A percentile compares a stretch with the other conserved stretches of the same genome.
These are phyloP conservation scores for Cutaneotrichosporon arboriforme DNA, from an alignment of 1,284 basidiomycete species.

Conservation along the genomic window DNA sequence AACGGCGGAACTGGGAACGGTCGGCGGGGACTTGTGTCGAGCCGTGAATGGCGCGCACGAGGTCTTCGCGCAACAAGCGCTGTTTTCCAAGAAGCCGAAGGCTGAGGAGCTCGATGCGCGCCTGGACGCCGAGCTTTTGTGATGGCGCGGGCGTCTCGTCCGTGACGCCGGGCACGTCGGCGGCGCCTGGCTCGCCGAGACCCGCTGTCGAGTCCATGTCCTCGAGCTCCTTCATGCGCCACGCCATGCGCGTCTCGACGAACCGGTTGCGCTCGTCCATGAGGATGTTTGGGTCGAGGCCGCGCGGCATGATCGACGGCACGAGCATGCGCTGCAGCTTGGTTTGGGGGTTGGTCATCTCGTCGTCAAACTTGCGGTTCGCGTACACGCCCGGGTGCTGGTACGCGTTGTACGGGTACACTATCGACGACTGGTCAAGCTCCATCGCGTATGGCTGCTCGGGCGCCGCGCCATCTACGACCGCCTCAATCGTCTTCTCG, in stretches of 20 bases:
- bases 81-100: conserved; percentile 90
- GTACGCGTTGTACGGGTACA: conserved; percentile 97
- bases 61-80: conserved; percentile 72
- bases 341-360: conserved; percentile 41
- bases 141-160: conserved; percentile 50
- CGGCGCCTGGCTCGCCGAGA: conserved; percentile 60
- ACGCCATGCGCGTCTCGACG: conserved; percentile 81
- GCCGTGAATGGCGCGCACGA: conserved; percentile 81
- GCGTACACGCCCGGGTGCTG: conserved; percentile 68
- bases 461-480: conserved; percentile 42
- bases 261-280: conserved; percentile 87
- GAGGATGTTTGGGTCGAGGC: conserved; percentile 85
- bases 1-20: conserved; percentile 82
- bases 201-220: conserved; percentile 74
- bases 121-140: conserved; percentile 59
- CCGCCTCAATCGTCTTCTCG: conserved; percentile 71
- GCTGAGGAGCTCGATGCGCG: conserved; percentile 89
- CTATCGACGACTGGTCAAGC: conserved; percentile 69
- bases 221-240: conserved; percentile 86
- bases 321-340: conserved; percentile 67
- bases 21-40: conserved; percentile 88
- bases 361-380: conserved; percentile 57
- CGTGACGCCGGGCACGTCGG: conserved; percentile 50
- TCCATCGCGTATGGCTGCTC: conserved; percentile 56
- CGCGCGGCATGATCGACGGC: conserved; percentile 84